These are phyloP conservation scores for Ustilago loliicola DNA, from an alignment of 1,284 basidiomycete genomes.

Conservation along the genomic window DNA sequence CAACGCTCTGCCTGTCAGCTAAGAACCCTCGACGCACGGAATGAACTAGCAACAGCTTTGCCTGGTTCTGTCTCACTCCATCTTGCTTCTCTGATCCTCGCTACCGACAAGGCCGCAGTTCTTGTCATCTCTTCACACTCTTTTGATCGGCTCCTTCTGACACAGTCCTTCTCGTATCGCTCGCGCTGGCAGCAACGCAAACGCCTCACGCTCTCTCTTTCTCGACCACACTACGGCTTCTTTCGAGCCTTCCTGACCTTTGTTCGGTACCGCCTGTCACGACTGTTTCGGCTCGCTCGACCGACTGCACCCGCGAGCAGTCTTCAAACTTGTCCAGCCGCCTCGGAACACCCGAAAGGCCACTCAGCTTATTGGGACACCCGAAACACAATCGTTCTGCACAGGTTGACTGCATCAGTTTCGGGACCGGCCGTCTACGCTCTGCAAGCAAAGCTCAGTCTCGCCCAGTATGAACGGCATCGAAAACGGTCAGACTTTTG, in stretches of 20 bases:
- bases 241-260: not conserved
- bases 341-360: not conserved
- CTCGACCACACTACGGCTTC: not conserved
- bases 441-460: not conserved
- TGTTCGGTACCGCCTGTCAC: not conserved
- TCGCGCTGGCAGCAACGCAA: not conserved
- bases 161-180: not conserved
- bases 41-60: not conserved
- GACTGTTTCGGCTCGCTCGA: not conserved
- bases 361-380: not conserved
- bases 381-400: not conserved
- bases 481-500: constrained; percentile 47
- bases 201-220: not conserved
- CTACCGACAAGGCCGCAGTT: not conserved
- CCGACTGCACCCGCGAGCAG: not conserved
- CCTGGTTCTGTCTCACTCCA: not conserved
- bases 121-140: not conserved
- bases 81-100: not conserved
- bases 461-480: constrained; percentile 47
- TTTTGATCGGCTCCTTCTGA: not conserved
- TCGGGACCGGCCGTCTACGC: not conserved
- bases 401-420: not conserved
- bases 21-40: not conserved
- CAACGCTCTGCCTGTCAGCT: not conserved
- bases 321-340: not conserved